Conservation (phyloP, 2,329 filamentous ascomycete species). For the Alternaria arbusti region DNA sequence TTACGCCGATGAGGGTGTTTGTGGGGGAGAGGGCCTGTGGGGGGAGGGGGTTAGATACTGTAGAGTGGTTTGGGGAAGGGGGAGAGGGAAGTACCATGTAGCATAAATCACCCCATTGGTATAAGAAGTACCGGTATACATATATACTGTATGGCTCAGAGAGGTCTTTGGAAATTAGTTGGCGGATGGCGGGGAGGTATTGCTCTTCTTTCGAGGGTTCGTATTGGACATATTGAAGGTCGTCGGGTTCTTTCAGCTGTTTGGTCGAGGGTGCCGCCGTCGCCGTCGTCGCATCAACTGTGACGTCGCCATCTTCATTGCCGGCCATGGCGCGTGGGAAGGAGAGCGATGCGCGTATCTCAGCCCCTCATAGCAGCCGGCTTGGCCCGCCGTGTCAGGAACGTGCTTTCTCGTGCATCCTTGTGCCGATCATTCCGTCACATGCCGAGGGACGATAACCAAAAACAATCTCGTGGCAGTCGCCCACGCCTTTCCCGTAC, state of each 20-base stretch:
- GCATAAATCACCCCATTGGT: slow-evolving; percentile 97
- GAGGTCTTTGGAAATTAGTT: slow-evolving; percentile 92
- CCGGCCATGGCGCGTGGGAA: slow-evolving; percentile 5
- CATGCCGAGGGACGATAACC: slow-evolving; percentile 10
- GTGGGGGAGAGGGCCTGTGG: slow-evolving; percentile 43
- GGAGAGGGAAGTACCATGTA: slow-evolving; percentile 71
- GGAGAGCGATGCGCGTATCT: slow-evolving; percentile 1
- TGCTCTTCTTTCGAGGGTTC: slow-evolving; percentile 64
- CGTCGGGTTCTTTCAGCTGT: slow-evolving; percentile 30
- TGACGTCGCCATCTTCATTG: not conserved
- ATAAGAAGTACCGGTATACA: slow-evolving; percentile 97
- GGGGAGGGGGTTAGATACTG: slow-evolving; percentile 33
- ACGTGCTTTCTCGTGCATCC: slow-evolving; percentile 3
- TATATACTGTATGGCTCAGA: slow-evolving; percentile 99
- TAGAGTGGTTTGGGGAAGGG: slow-evolving; percentile 15
- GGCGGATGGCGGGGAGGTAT: slow-evolving; percentile 84
- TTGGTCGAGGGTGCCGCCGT: not conserved
- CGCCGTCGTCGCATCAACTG: not conserved
- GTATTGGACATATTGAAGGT: slow-evolving; percentile 66
- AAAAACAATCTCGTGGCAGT: not conserved
- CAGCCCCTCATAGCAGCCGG: slow-evolving; percentile 2
- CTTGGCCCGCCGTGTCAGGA: slow-evolving; percentile 4
- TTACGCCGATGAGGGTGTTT: slow-evolving; percentile 78
- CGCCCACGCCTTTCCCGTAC: not conserved
- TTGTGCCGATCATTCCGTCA: slow-evolving; percentile 19